Conservation (phyloP, 2,329 filamentous ascomycete genomes). For the Exophiala aquamarina region DNA sequence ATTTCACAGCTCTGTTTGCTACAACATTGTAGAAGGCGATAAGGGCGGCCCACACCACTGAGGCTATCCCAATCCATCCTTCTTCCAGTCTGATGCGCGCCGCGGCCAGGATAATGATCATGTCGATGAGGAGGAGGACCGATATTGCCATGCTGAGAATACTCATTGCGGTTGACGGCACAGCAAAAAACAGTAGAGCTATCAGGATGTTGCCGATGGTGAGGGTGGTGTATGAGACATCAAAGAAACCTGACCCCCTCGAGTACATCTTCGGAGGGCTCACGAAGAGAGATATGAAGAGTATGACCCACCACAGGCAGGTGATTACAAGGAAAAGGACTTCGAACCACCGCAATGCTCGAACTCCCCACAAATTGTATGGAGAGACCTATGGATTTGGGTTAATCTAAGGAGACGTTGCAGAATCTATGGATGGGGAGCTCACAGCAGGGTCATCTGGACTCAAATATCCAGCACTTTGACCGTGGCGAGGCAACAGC, state of each 20-base stretch:
- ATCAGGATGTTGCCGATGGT: slow-evolving; percentile 74
- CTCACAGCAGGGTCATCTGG: slow-evolving; percentile 79
- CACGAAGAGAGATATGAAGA: slow-evolving; percentile 87
- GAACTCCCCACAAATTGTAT: slow-evolving; percentile 92
- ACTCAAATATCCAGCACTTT: slow-evolving; percentile 67
- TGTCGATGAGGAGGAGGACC: slow-evolving; percentile 67
- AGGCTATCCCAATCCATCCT: slow-evolving; percentile 85
- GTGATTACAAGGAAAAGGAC: slow-evolving; percentile 72
- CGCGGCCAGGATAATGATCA: slow-evolving; percentile 77
- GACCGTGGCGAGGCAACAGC: slow-evolving; percentile 59
- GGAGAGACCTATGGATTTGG: slow-evolving; percentile 62
- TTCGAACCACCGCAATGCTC: slow-evolving; percentile 75
- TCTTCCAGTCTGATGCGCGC: slow-evolving; percentile 76
- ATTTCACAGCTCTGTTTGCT: slow-evolving; percentile 79
- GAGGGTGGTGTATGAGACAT: slow-evolving; percentile 79
- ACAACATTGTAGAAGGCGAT: slow-evolving; percentile 77
- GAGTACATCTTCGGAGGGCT: slow-evolving; percentile 84
- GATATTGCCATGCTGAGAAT: slow-evolving; percentile 69
- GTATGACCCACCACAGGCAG: slow-evolving; percentile 88
- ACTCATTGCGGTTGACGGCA: slow-evolving; percentile 76
- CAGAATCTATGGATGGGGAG: slow-evolving; percentile 9
- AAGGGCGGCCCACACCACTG: slow-evolving; percentile 77
- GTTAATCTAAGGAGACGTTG: not conserved
- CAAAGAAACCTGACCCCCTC: slow-evolving; percentile 88
- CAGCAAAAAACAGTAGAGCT: slow-evolving; percentile 80